phyloP scores from a whole-genome alignment of 2,329 filamentous ascomycete genomes.

The Magnaporthiopsis rhizophila region DNA sequence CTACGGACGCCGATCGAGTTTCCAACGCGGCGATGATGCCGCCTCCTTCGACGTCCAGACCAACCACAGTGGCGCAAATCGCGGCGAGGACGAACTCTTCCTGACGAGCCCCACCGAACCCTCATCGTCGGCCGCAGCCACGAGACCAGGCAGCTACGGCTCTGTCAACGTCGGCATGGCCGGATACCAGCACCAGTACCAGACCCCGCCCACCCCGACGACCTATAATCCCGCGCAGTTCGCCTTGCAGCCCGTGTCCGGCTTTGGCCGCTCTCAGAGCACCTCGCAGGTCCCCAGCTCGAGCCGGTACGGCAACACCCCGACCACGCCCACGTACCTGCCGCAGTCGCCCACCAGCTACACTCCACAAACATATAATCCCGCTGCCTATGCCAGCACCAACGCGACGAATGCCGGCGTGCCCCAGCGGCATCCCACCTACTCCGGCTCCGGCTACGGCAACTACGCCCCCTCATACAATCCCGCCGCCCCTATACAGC shows the following conservation, averaged over 20 bases:
- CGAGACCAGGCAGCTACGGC: conserved; percentile 28
- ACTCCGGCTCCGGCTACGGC: conserved; percentile 33
- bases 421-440: conserved; percentile 44
- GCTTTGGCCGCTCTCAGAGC: conserved; percentile 49
- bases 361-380: conserved; percentile 48
- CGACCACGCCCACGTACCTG: conserved; percentile 27
- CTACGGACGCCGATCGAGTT: conserved; percentile 55
- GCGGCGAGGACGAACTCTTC: conserved; percentile 55
- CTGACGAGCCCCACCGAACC: conserved; percentile 38
- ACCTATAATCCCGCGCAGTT: conserved; percentile 56
- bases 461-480: conserved; percentile 35
- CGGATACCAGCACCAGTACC: conserved; percentile 45
- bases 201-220: conserved; percentile 36
- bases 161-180: conserved; percentile 34
- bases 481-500: conserved; percentile 20
- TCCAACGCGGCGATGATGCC: conserved; percentile 68
- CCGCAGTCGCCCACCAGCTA: conserved; percentile 34
- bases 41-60: conserved; percentile 36
- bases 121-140: conserved; percentile 15
- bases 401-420: conserved; percentile 16
- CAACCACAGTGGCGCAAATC: conserved; percentile 13
- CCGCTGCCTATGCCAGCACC: conserved; percentile 47
- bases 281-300: conserved; percentile 37
- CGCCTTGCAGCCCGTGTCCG: conserved; percentile 30
- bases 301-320: conserved; percentile 26